Base-by-base conservation (phyloP, 805 yeast species). In the Barnettozyma sp. region DNA sequence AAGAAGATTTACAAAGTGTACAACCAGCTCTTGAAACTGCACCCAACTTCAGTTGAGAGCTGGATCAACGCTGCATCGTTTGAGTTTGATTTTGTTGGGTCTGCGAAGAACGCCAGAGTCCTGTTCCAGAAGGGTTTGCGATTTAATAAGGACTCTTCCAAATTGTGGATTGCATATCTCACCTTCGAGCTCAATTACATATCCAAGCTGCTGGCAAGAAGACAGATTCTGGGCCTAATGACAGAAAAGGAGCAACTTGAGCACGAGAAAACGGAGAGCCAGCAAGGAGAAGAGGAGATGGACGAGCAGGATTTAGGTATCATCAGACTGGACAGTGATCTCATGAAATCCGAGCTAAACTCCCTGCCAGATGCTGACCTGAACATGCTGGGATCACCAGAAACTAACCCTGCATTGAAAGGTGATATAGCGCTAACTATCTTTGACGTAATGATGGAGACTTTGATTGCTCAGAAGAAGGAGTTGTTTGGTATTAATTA, bases 41-140 rank as follows among this genome's bases (percentile, higher is more conserved):
- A 92, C 55, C 97, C 98, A n/a, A 72, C 82, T 28, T 83, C 88
- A 52, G 73, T 86, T 3, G 82, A 80, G 48, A 82, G 90, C 13
- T 92, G 98, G 98, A 74, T 92, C 28, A 74, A 85, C 50, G 97
- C 96, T 17, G 96, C 97, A 21, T 84, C 84, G 54, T 86, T 85
- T 60, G 97, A 92, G 61, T 80, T 84, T 50, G 96, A 90, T 48
- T 73, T 73, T 20, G 86, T 92, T 58, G 83, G 90, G 26, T 82
- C 87, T 49, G 84, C 94, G 30, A 78, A 81, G 53, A 88, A 94
- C 30, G 88, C 97, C 16, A 73, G 99, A 58, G 75, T 76, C 8
- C 68, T 92, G 18, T 77, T 87, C 58, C 96, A 88, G 58, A 75
- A 82, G 46, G 94, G 82, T 22, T 66, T 92, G 26, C 70, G 94